Evolutionary conservation across 257 asterid genomes (phyloP).

Genomic region (Euphrasia confusa): DNA sequence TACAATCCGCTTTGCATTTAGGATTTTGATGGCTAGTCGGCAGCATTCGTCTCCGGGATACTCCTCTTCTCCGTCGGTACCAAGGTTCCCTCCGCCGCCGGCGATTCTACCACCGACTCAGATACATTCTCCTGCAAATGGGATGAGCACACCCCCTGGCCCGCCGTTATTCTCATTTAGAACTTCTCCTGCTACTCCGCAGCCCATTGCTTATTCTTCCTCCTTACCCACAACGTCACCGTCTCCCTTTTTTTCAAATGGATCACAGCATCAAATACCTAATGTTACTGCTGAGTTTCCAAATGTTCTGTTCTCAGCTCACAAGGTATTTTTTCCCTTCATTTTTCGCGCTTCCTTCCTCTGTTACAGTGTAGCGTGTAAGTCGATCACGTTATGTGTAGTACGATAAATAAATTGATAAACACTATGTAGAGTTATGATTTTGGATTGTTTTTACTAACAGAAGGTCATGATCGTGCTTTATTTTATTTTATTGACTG

Average conservation of each 20-base stretch:
- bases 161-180: conserved; percentile 93
- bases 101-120: conserved; percentile 56
- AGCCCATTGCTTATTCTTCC: conserved; percentile 78
- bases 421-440: conserved; percentile 2
- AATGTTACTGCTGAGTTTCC: conserved; percentile 48
- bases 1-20: background rate
- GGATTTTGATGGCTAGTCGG: conserved; percentile 49
- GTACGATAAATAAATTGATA: background rate
- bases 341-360: too few relatives aligned
- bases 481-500: too few relatives aligned
- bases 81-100: conserved; percentile 59
- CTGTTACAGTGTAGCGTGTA: too few relatives aligned
- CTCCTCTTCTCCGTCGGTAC: conserved; percentile 45
- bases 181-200: conserved; percentile 94
- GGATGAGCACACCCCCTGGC: conserved; percentile 92
- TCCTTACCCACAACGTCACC: conserved; percentile 74
- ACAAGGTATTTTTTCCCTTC: conserved; percentile 49
- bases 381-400: background rate
- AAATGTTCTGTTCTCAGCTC: conserved; percentile 82
- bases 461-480: too few relatives aligned
- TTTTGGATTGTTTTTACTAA: background rate
- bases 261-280: conserved; percentile 57
- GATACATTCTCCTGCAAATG: conserved; percentile 48
- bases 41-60: conserved; percentile 45
- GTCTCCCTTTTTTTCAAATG: conserved; percentile 61